phyloP scores from a whole-genome alignment of 805 yeast species.

The Wickerhamiella siamensis region DNA sequence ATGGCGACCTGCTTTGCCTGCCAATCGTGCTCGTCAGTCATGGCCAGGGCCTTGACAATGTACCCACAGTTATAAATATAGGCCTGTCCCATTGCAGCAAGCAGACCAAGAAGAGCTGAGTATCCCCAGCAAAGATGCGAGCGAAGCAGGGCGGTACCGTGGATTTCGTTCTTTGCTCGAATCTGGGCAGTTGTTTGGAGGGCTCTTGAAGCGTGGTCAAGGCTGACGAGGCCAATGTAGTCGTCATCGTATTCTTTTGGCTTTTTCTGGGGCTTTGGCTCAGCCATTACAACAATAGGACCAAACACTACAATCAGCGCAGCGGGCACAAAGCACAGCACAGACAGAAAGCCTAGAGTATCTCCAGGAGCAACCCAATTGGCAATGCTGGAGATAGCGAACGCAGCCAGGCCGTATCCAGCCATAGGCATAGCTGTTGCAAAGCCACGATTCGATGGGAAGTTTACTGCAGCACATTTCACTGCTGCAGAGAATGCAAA shows the following conservation, averaged over 20 bases:
- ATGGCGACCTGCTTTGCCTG: slow-evolving; percentile 64
- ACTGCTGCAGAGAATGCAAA: slow-evolving; percentile 48
- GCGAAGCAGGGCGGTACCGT: slow-evolving; percentile 18
- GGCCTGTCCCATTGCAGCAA: slow-evolving; percentile 59
- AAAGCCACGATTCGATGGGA: slow-evolving; percentile 53
- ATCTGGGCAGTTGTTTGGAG: background rate
- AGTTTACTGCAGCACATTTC: slow-evolving; percentile 58
- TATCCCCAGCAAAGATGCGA: slow-evolving; percentile 36
- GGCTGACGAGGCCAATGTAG: slow-evolving; percentile 1
- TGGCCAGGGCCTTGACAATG: slow-evolving; percentile 41
- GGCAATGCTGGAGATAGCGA: slow-evolving; percentile 46
- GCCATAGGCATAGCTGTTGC: slow-evolving; percentile 68
- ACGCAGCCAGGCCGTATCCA: slow-evolving; percentile 60
- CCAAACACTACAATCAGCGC: slow-evolving; percentile 31
- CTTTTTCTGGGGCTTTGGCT: slow-evolving; percentile 6
- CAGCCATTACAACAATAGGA: slow-evolving; percentile 12
- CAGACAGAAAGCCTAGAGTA: slow-evolving; percentile 39
- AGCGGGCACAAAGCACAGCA: slow-evolving; percentile 31
- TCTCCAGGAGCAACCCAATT: slow-evolving; percentile 40
- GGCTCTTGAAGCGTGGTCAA: background rate
- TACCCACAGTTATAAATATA: slow-evolving; percentile 65
- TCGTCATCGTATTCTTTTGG: slow-evolving; percentile 1
- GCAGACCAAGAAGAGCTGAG: slow-evolving; percentile 35
- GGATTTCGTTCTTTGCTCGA: slow-evolving; percentile 1
- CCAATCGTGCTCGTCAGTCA: slow-evolving; percentile 25